phyloP scores from a whole-genome alignment of 306 rosid species.

The Malus sylvestris region DNA sequence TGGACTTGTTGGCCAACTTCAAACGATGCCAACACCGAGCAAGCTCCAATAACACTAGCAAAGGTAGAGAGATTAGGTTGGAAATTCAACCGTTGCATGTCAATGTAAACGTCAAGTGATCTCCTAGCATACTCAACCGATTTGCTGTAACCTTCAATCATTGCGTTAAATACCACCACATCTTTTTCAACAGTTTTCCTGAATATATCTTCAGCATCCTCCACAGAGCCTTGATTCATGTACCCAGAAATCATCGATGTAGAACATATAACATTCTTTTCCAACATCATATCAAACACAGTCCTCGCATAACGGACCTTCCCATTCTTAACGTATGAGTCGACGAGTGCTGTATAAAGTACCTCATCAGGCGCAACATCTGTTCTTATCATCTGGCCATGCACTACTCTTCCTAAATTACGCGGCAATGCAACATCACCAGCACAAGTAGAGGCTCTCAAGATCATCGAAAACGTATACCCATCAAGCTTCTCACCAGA shows the following conservation, averaged over 20 bases:
- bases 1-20: constrained; percentile 73
- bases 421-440: constrained; percentile 12
- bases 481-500: constrained; percentile 70
- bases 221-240: constrained; percentile 56
- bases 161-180: constrained; percentile 77
- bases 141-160: constrained; percentile 94
- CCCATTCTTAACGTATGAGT: constrained; percentile 63
- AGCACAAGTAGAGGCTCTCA: constrained; percentile 58
- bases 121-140: constrained; percentile 42
- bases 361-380: constrained; percentile 62
- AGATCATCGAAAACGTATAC: constrained; percentile 68
- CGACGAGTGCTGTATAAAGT: constrained; percentile 70
- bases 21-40: constrained; percentile 59
- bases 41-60: constrained; percentile 82
- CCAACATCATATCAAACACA: constrained; percentile 63
- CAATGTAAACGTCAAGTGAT: constrained; percentile 65
- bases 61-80: constrained; percentile 79
- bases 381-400: constrained; percentile 57
- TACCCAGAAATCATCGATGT: constrained; percentile 85
- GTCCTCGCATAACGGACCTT: constrained; percentile 52
- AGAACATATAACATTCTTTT: constrained; percentile 59
- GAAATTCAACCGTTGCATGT: constrained; percentile 60
- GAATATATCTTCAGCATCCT: constrained; percentile 68
- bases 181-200: constrained; percentile 54
- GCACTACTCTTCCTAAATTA: constrained; percentile 59